These are phyloP conservation scores for Limtongozyma cylindracea DNA, from an alignment of 805 yeast species.

Conservation along the genomic window DNA sequence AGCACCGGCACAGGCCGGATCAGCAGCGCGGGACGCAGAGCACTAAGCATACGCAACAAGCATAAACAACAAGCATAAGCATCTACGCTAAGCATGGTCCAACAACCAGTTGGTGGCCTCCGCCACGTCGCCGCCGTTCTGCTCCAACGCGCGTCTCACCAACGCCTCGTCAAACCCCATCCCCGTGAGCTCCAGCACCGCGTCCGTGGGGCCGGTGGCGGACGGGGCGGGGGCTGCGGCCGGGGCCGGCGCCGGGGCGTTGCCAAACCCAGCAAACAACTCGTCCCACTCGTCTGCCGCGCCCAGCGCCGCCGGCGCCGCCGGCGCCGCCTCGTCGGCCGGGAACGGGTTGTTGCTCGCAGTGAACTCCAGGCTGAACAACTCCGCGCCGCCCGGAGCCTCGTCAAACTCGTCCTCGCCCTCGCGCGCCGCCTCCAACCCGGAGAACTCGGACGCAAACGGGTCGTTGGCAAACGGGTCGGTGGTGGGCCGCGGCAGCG, in stretches of 20 bases:
- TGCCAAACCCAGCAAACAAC: conserved; percentile 73
- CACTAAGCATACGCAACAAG: no score
- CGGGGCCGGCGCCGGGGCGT: conserved; percentile 6
- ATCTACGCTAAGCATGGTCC: conserved; percentile 26
- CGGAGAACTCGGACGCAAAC: conserved; percentile 13
- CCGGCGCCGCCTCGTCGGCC: conserved; percentile 6
- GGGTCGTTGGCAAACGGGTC: conserved; percentile 4
- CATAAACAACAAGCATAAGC: not conserved
- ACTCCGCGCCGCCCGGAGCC: conserved; percentile 4
- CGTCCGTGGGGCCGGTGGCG: conserved; percentile 9
- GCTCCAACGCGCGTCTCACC: conserved; percentile 42
- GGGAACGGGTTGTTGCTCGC: conserved; percentile 14
- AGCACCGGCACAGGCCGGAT: no score
- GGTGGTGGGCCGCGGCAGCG: no score
- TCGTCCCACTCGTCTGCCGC: conserved; percentile 75
- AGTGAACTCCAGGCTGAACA: no score
- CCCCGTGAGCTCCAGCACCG: conserved; percentile 57
- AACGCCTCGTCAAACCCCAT: conserved; percentile 67
- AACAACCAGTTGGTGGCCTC: conserved; percentile 71
- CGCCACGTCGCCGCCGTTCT: conserved; percentile 50
- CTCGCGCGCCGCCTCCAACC: conserved; percentile 10
- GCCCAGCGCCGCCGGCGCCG: not conserved
- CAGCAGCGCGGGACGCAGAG: no score
- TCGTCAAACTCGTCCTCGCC: conserved; percentile 6
- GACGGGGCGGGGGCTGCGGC: conserved; percentile 1